Percentiles rank a stretch among this genome's conserved stretches.
Conservation (phyloP, 805 yeast species). For the Ogataea zsoltii region DNA sequence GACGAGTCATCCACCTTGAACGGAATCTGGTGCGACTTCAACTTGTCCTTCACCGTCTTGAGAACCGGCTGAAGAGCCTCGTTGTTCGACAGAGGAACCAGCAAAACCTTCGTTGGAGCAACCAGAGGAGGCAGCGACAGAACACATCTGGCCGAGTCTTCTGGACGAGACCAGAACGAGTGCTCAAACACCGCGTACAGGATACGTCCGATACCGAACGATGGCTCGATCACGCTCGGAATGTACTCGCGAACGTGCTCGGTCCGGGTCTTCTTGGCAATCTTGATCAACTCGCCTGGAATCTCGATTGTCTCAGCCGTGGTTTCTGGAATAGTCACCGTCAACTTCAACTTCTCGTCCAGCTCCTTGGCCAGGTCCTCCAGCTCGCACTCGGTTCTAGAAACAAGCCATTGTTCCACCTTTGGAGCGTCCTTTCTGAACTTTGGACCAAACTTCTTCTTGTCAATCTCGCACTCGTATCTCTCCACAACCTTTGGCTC, state of each 20-base stretch:
- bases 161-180: slow-evolving; percentile 92
- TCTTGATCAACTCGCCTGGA: slow-evolving; percentile 68
- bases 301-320: slow-evolving; percentile 58
- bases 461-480: slow-evolving; percentile 83
- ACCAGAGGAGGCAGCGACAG: slow-evolving; percentile 92
- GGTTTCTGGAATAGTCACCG: slow-evolving; percentile 65
- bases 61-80: slow-evolving; percentile 76
- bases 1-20: slow-evolving; percentile 96
- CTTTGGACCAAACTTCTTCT: slow-evolving; percentile 96
- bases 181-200: slow-evolving; percentile 92
- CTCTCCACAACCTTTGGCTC: slow-evolving; percentile 82
- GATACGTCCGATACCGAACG: slow-evolving; percentile 98
- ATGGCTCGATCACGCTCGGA: slow-evolving; percentile 98
- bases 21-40: slow-evolving; percentile 83
- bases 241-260: slow-evolving; percentile 94
- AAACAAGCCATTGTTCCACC: slow-evolving; percentile 76
- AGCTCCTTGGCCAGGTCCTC: slow-evolving; percentile 76
- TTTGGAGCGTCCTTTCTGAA: slow-evolving; percentile 96
- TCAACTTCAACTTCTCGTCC: slow-evolving; percentile 58
- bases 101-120: slow-evolving; percentile 95
- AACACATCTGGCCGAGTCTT: slow-evolving; percentile 77
- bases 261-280: slow-evolving; percentile 74
- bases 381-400: slow-evolving; percentile 82
- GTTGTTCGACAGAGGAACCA: slow-evolving; percentile 90
- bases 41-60: slow-evolving; percentile 62